A percentile compares a stretch with the other conserved stretches of the same genome.
phyloP scores from a whole-genome alignment of 345 rosid species.

The Pistacia atlantica region DNA sequence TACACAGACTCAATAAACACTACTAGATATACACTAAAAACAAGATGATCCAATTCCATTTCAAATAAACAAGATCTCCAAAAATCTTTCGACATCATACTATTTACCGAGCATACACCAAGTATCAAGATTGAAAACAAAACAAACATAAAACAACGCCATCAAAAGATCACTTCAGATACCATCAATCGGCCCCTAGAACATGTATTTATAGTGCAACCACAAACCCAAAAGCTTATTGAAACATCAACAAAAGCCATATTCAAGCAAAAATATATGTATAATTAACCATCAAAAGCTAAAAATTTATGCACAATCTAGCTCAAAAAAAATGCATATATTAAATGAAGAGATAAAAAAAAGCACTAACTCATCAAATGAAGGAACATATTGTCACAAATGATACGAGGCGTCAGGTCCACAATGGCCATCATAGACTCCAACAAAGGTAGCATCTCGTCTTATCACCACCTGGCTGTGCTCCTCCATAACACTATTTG shows the following conservation, averaged over 20 bases:
- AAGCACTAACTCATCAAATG: constrained; percentile 69
- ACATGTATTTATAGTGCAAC: background rate
- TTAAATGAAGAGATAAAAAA: background rate
- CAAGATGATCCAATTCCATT: background rate
- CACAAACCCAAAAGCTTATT: background rate
- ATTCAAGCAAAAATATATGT: no score
- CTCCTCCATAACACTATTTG: constrained; percentile 84
- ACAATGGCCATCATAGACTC: constrained; percentile 95
- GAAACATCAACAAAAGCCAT: no score
- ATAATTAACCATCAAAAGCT: background rate
- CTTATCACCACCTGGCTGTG: constrained; percentile 85
- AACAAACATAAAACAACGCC: background rate
- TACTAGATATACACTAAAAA: background rate
- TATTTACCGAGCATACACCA: background rate
- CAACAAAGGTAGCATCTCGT: constrained; percentile 65
- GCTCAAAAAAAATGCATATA: background rate
- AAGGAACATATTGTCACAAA: constrained; percentile 75
- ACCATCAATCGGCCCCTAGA: background rate
- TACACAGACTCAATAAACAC: background rate
- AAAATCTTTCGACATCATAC: constrained; percentile 9
- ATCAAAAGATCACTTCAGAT: background rate
- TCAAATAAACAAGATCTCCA: background rate
- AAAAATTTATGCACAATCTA: background rate
- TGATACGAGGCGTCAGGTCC: constrained; percentile 91
- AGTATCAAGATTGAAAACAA: background rate